Evolutionary conservation across 108 stramenopile genomes (phyloP).

Genomic region (Stephanodiscus triporus): DNA sequence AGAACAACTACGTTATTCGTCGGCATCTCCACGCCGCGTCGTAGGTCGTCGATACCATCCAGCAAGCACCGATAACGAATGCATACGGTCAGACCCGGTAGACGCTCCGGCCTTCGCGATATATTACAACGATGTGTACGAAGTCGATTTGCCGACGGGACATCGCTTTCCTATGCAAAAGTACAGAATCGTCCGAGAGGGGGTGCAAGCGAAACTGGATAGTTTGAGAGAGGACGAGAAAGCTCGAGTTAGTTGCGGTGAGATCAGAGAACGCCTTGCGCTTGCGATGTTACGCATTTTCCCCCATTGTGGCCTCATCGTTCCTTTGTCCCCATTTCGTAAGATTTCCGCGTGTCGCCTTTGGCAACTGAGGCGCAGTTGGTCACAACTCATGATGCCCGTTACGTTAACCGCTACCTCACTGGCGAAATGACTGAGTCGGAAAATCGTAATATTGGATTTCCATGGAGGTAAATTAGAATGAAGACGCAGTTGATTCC

Average conservation of each 20-base stretch:
- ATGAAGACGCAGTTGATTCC: not conserved
- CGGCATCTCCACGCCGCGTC: not conserved
- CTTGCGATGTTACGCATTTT: not conserved
- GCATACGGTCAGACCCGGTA: not conserved
- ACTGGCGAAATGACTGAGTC: conserved; percentile 71
- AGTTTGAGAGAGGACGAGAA: conserved; percentile 29
- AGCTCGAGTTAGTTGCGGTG: conserved; percentile 48
- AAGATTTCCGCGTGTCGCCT: conserved; percentile 82
- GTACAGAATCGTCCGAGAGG: conserved; percentile 77
- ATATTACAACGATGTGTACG: conserved; percentile 93
- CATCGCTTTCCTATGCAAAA: conserved; percentile 97
- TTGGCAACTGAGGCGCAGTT: conserved; percentile 79
- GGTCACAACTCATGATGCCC: conserved; percentile 73
- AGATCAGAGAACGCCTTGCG: conserved; percentile 13
- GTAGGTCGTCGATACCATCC: conserved; percentile 6
- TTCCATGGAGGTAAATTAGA: conserved; percentile 78
- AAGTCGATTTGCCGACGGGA: conserved; percentile 81
- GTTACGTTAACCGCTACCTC: conserved; percentile 81
- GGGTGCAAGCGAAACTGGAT: conserved; percentile 48
- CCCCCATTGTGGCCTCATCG: not conserved
- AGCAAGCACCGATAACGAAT: not conserved
- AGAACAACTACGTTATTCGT: not conserved
- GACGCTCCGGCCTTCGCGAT: conserved; percentile 61
- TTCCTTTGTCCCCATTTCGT: not conserved
- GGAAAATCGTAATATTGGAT: conserved; percentile 91